Evolutionary conservation across 2,329 filamentous ascomycete genomes (phyloP).

Genomic region (Fusarium austroafricanum): DNA sequence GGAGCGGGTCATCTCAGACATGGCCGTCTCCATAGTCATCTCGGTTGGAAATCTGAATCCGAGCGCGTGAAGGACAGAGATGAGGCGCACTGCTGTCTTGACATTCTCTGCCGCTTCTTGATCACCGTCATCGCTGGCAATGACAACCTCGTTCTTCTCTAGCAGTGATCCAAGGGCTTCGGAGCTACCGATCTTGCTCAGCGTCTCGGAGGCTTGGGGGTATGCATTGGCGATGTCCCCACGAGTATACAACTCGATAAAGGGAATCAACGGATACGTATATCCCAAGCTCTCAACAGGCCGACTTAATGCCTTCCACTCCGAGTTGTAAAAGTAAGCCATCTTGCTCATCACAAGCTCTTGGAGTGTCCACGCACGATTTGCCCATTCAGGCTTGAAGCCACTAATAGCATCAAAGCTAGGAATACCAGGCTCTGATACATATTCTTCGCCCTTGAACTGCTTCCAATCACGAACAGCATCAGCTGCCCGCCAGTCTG

Average conservation of each 20-base stretch:
- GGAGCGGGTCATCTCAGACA: background rate
- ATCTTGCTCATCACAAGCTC: constrained; percentile 10
- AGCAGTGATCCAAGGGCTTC: background rate
- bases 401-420: background rate
- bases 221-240: background rate
- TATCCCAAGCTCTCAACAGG: constrained; percentile 3
- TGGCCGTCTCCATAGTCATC: background rate
- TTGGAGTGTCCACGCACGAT: constrained; percentile 4
- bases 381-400: background rate
- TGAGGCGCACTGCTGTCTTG: background rate
- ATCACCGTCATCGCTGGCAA: background rate
- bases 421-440: background rate
- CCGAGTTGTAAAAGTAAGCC: constrained; percentile 1
- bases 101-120: background rate
- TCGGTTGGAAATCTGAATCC: background rate
- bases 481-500: background rate
- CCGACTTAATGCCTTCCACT: background rate
- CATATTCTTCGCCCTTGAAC: background rate
- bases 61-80: background rate
- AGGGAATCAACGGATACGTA: background rate
- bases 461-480: background rate
- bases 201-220: background rate
- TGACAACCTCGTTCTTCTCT: background rate
- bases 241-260: background rate
- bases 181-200: background rate